phyloP scores from a whole-genome alignment of 768 basidiomycete genomes.

The Phaeotremella fagi region DNA sequence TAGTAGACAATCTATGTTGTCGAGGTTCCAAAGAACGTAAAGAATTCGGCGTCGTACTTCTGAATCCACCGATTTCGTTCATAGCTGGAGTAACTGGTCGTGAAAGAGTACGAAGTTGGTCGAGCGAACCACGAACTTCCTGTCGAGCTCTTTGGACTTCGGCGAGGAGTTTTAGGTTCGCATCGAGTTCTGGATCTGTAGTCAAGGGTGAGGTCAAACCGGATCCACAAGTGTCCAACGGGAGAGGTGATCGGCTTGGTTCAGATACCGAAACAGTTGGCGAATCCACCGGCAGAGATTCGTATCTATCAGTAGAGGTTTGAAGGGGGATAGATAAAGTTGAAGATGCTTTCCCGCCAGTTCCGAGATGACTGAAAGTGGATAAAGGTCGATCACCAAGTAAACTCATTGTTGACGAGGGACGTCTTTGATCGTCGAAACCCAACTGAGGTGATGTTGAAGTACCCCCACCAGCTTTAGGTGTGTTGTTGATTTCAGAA shows the following conservation, averaged over 20 bases:
- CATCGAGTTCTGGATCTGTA: slow-evolving; percentile 23
- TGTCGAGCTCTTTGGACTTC: slow-evolving; percentile 41
- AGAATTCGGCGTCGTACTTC: slow-evolving; percentile 66
- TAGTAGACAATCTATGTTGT: slow-evolving; percentile 47
- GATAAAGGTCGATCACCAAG: slow-evolving; percentile 6
- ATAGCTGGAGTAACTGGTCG: neutral
- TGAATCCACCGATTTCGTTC: slow-evolving; percentile 63
- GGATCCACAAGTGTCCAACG: neutral
- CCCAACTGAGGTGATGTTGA: slow-evolving; percentile 22
- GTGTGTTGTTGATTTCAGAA: slow-evolving; percentile 1
- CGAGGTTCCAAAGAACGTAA: neutral
- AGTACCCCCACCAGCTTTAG: neutral
- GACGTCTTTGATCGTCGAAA: slow-evolving; percentile 8
- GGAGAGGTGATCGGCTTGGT: neutral
- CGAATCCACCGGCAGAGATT: slow-evolving; percentile 9
- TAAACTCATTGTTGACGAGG: slow-evolving; percentile 20
- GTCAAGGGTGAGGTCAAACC: neutral
- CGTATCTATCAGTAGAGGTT: slow-evolving; percentile 1
- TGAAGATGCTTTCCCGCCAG: neutral
- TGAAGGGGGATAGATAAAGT: neutral
- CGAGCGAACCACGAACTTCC: slow-evolving; percentile 35
- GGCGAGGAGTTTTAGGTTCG: slow-evolving; percentile 41
- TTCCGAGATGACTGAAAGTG: neutral
- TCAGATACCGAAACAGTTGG: too few relatives aligned
- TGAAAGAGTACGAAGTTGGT: slow-evolving; percentile 19